Base-by-base conservation (phyloP, 2,329 filamentous ascomycete species). In the Tolypocladium sp. region DNA sequence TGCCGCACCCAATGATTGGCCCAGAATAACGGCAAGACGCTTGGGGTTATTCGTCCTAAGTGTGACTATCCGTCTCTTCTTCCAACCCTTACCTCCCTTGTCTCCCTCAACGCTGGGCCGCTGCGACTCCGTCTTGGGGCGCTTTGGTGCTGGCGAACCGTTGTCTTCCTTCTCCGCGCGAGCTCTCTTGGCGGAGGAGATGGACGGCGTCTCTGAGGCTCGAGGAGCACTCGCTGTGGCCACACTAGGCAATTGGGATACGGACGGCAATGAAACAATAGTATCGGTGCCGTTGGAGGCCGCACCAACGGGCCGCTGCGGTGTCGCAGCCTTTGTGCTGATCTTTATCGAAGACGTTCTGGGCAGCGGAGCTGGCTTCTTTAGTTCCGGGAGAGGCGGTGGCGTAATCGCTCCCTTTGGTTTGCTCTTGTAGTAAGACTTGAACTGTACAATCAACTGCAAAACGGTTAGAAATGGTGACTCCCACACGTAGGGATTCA, bases 341-440 rank as follows among this genome's bases (percentile, higher is more conserved):
- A 74, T 71, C 63, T 77, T 77, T 59, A 75, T 76, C 0, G 73
- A 76, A 8, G 71, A 67, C n/a, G 68, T 66, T 62, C 70, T 71
- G 27, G 65, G 66, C 5, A 71, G 40, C 55, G 63, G 62, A 25
- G 62, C 58, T 30, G 68, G 68, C 25, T 70, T 66, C 61, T 72
- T 73, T 1, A 60, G 62, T 37, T 74, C 67, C 2, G 59, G 49
- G 4, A 38, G 49, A n/a, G 66, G 57, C 33, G 62, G 65, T 27
- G 65, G 62, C 57, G 67, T 62, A 35, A 66, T 62, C 22, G 71
- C 62, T 25, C 63, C 57, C 62, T 71, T 74, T 7, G 73, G 72
- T 52, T 69, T 68, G 15, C 67, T 73, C 64, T 69, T 73, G 62
- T 73, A 74, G 63, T 70, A 73, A 2, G 74, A 71, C 57, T 72